These are phyloP conservation scores for Chalara sp. DNA, from an alignment of 2,329 filamentous ascomycete species.

Conservation along the genomic window DNA sequence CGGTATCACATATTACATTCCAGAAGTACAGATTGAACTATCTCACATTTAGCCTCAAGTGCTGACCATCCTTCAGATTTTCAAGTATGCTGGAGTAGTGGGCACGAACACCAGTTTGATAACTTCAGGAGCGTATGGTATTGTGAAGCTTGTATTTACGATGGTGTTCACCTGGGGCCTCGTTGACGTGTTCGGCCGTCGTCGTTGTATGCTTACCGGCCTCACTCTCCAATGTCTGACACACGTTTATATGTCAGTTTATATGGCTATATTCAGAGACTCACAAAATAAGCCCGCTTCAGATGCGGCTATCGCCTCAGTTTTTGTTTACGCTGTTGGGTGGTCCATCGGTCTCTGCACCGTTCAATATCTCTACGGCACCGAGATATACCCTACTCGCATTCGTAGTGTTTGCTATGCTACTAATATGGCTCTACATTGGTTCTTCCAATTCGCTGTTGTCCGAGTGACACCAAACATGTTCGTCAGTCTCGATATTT, in stretches of 20 bases:
- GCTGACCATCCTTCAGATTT: conserved; percentile 30
- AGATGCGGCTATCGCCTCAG: conserved; percentile 45
- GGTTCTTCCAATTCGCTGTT: conserved; percentile 52
- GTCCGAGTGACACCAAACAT: conserved; percentile 48
- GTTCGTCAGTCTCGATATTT: conserved; percentile 45
- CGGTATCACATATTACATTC: conserved; percentile 50
- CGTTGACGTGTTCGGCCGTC: conserved; percentile 45
- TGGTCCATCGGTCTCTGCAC: conserved; percentile 51
- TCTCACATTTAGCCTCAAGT: neutral
- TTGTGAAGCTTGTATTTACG: conserved; percentile 50
- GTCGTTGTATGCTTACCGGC: conserved; percentile 39
- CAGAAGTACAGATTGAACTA: conserved; percentile 22
- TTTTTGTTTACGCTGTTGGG: conserved; percentile 48
- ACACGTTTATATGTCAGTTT: conserved; percentile 47
- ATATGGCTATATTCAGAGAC: conserved; percentile 38
- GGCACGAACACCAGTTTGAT: conserved; percentile 39
- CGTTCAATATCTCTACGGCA: conserved; percentile 48
- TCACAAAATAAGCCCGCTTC: conserved; percentile 38
- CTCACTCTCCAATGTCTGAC: conserved; percentile 39
- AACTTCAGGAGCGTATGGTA: conserved; percentile 47
- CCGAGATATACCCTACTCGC: conserved; percentile 49
- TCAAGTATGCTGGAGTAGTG: conserved; percentile 42
- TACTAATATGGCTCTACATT: conserved; percentile 45
- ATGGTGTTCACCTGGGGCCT: conserved; percentile 50
- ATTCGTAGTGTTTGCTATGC: conserved; percentile 46